Evolutionary conservation across 2,329 filamentous ascomycete species (phyloP).

Genomic region (Teratosphaeria nubilosa): DNA sequence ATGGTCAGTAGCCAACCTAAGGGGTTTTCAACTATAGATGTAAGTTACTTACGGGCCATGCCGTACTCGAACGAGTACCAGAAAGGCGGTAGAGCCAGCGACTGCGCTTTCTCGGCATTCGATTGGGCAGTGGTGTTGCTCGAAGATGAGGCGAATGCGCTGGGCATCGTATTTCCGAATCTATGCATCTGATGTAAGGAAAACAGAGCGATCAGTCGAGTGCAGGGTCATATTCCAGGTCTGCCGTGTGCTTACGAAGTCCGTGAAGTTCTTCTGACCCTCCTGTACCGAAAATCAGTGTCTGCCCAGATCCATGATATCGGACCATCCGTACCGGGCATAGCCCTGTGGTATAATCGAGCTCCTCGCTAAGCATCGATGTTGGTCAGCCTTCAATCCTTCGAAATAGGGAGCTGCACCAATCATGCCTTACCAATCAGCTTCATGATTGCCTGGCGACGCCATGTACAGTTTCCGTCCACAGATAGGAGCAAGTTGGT

Average conservation of each 20-base stretch:
- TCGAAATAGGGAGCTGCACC: background rate
- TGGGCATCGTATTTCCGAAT: conserved; percentile 45
- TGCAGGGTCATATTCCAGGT: background rate
- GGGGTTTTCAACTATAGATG: background rate
- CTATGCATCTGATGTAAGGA: conserved; percentile 37
- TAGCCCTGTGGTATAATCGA: background rate
- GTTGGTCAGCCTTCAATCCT: background rate
- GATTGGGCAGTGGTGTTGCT: conserved; percentile 31
- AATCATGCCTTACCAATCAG: conserved; percentile 34
- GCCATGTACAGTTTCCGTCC: conserved; percentile 48
- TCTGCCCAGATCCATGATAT: background rate
- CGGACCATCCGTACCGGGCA: background rate
- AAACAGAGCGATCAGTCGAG: conserved; percentile 12
- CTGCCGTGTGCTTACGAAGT: background rate
- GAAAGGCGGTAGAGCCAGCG: conserved; percentile 43
- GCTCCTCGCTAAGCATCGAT: background rate
- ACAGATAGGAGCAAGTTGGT: conserved; percentile 45
- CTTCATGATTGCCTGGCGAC: conserved; percentile 51
- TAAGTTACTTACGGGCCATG: conserved; percentile 30
- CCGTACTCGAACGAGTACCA: conserved; percentile 54
- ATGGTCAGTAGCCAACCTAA: background rate
- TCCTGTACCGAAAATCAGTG: background rate
- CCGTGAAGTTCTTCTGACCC: background rate
- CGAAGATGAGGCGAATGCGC: conserved; percentile 42
- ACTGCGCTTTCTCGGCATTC: conserved; percentile 36